These are phyloP conservation scores for Lasiosphaeria miniovina DNA, from an alignment of 495 filamentous ascomycete genomes.

Conservation along the genomic window DNA sequence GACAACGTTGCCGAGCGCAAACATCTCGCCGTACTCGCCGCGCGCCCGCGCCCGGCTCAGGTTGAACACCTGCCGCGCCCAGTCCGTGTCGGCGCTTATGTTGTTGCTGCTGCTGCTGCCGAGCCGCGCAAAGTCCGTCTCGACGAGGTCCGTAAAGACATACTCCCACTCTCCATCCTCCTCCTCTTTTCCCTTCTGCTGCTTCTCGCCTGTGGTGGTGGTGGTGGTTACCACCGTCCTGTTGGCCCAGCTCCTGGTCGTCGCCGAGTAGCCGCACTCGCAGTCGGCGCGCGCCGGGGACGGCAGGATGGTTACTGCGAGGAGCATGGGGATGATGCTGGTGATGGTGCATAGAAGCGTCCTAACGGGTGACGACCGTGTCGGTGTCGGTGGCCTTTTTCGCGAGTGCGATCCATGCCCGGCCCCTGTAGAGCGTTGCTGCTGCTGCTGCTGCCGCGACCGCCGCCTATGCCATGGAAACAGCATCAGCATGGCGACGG, in stretches of 20 bases:
- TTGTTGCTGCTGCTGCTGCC: conserved; percentile 22
- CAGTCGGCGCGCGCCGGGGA: conserved; percentile 47
- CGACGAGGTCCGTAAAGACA: conserved; percentile 65
- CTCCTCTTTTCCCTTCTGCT: too few species aligned
- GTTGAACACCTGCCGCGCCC: conserved; percentile 63
- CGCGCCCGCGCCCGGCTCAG: conserved; percentile 48
- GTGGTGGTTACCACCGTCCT: conserved; percentile 22
- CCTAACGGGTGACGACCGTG: neutral
- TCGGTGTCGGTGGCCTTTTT: neutral
- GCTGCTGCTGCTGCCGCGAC: too few species aligned
- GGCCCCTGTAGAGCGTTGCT: too few species aligned
- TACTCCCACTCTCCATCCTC: conserved; percentile 16
- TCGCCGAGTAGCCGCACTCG: conserved; percentile 63
- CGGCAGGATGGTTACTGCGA: neutral
- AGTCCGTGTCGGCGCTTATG: conserved; percentile 51
- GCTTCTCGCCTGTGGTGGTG: conserved; percentile 24
- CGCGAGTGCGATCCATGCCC: neutral
- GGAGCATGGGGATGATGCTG: neutral
- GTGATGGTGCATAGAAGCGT: neutral
- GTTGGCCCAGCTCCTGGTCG: neutral
- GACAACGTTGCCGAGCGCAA: conserved; percentile 51
- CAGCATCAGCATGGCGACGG: neutral
- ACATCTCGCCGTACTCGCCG: conserved; percentile 65
- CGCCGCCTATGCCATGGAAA: neutral
- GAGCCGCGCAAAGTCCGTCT: conserved; percentile 63